Percentiles rank a stretch among this genome's conserved stretches.
These are phyloP conservation scores for Haemoproteus tartakovskyi DNA, from an alignment of 169 alveolate genomes.

Conservation along the genomic window DNA sequence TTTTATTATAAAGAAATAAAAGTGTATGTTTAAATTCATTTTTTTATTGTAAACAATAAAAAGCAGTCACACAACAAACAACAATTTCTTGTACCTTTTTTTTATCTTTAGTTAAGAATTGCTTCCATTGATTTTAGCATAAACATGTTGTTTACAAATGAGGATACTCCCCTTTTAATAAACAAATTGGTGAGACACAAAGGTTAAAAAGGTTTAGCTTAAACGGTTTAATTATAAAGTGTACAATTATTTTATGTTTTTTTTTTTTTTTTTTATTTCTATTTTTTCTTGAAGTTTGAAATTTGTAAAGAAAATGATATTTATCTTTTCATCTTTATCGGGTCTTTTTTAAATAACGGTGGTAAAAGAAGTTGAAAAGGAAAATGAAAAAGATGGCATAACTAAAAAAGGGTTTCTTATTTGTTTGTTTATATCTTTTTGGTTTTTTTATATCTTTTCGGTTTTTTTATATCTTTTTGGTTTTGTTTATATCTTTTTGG, in stretches of 20 bases:
- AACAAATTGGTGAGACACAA: constrained; percentile 18
- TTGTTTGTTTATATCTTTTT: too few species aligned
- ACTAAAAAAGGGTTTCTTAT: not conserved
- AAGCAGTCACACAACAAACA: too few species aligned
- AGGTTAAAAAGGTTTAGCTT: too few species aligned
- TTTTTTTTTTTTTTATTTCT: too few species aligned
- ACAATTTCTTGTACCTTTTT: too few species aligned
- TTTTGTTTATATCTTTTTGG: too few species aligned
- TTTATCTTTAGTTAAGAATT: constrained; percentile 22
- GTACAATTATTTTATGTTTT: too few species aligned
- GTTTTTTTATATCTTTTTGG: too few species aligned
- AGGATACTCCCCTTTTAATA: constrained; percentile 9
- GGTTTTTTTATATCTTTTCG: too few species aligned
- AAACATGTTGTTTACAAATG: constrained; percentile 29
- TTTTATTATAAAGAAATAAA: not conserved
- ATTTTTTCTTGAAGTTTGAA: constrained; percentile 15
- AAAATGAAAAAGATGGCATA: not conserved
- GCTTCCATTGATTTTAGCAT: constrained; percentile 65
- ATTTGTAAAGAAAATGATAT: constrained; percentile 35
- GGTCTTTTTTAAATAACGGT: constrained; percentile 49
- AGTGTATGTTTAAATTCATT: not conserved
- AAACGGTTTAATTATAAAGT: too few species aligned
- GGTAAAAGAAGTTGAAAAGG: constrained; percentile 28
- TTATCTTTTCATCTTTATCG: constrained; percentile 35
- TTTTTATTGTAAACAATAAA: too few species aligned